A percentile compares a stretch with the other conserved stretches of the same genome.
Conservation (phyloP, 2,329 filamentous ascomycete genomes). For the Ramularia endophylla region DNA sequence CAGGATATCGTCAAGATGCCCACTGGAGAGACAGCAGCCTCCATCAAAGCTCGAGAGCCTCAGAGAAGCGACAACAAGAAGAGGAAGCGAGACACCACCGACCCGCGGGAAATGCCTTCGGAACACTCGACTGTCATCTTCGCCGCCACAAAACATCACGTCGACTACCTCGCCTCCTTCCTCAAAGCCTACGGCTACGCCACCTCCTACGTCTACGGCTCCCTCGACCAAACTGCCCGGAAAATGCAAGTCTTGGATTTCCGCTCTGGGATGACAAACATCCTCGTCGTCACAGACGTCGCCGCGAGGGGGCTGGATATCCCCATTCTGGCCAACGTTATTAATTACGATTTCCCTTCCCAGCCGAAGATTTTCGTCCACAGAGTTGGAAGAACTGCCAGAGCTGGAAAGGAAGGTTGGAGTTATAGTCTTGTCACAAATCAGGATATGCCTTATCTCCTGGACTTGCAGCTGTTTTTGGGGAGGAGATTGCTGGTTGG, state of each 20-base stretch:
- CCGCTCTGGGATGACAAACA: constrained; percentile 73
- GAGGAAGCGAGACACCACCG: constrained; percentile 58
- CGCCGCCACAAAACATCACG: constrained; percentile 91
- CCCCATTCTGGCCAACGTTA: constrained; percentile 88
- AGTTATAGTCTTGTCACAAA: constrained; percentile 88
- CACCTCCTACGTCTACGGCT: constrained; percentile 90
- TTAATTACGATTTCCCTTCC: constrained; percentile 97
- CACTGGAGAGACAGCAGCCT: constrained; percentile 54
- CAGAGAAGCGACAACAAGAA: constrained; percentile 56
- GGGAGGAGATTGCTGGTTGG: constrained; percentile 77
- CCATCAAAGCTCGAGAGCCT: constrained; percentile 39
- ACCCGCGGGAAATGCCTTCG: constrained; percentile 65
- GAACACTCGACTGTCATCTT: constrained; percentile 94
- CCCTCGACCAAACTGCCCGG: constrained; percentile 87
- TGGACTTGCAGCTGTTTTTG: constrained; percentile 92
- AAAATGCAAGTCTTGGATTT: constrained; percentile 91
- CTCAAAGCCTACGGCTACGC: constrained; percentile 77
- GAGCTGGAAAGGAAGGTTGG: constrained; percentile 90
- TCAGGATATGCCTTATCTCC: constrained; percentile 80
- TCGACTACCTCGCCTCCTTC: constrained; percentile 84
- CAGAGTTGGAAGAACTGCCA: constrained; percentile 88
- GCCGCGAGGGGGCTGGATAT: constrained; percentile 98
- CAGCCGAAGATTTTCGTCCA: constrained; percentile 97
- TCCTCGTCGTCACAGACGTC: constrained; percentile 93
- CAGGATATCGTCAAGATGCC: constrained; percentile 93